These are phyloP conservation scores for Cystobasidium sp. DNA, from an alignment of 1,284 basidiomycete species.

Conservation along the genomic window DNA sequence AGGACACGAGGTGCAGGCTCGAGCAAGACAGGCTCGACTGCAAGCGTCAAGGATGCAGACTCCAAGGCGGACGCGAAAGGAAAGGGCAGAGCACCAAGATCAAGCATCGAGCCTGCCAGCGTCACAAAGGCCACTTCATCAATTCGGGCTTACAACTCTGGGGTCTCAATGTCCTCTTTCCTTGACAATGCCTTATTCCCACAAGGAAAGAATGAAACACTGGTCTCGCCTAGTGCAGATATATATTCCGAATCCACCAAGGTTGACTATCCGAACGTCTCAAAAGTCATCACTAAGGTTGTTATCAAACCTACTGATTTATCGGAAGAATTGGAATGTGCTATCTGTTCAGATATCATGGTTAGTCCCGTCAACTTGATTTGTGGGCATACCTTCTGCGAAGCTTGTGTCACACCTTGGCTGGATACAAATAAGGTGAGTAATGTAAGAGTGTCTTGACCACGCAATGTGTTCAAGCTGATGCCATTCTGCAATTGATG, in stretches of 20 bases:
- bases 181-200: background rate
- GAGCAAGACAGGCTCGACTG: background rate
- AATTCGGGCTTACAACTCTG: background rate
- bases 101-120: slow-evolving; percentile 1
- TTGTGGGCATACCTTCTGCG: slow-evolving; percentile 42
- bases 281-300: slow-evolving; percentile 17
- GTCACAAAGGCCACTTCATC: background rate
- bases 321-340: slow-evolving; percentile 34
- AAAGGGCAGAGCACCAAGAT: background rate
- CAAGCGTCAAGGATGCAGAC: background rate
- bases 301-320: slow-evolving; percentile 33
- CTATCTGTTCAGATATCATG: slow-evolving; percentile 39
- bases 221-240: background rate
- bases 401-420: slow-evolving; percentile 40
- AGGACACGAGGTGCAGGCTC: background rate
- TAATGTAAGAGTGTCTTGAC: background rate
- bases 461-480: background rate
- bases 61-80: background rate
- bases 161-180: background rate
- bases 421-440: slow-evolving; percentile 18
- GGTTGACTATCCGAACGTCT: background rate
- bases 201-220: background rate
- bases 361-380: slow-evolving; percentile 29
- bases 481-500: background rate
- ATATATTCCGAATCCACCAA: background rate